phyloP scores from a whole-genome alignment of 2,329 filamentous ascomycete genomes.

The Lasiodiplodia hormozganensis region DNA sequence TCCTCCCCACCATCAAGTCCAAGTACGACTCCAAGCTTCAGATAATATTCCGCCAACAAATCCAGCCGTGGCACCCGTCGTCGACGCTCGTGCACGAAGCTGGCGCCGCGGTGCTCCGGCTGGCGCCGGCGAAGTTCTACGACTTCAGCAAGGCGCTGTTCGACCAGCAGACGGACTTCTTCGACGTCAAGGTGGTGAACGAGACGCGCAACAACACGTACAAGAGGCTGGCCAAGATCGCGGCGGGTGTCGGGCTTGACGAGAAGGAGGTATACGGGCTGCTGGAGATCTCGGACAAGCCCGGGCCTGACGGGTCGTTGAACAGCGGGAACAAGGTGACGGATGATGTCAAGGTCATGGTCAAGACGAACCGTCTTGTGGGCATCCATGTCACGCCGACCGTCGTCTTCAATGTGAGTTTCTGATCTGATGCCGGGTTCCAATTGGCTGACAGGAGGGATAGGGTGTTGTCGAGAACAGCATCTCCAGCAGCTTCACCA shows the following conservation, averaged over 20 bases:
- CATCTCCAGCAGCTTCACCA: slow-evolving; percentile 79
- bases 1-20: slow-evolving; percentile 69
- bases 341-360: slow-evolving; percentile 80
- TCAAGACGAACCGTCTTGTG: slow-evolving; percentile 74
- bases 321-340: slow-evolving; percentile 86
- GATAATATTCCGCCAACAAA: slow-evolving; percentile 86
- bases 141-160: slow-evolving; percentile 75
- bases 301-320: slow-evolving; percentile 69
- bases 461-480: slow-evolving; percentile 75
- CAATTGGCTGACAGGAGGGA: not conserved
- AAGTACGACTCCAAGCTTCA: slow-evolving; percentile 69
- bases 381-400: slow-evolving; percentile 93
- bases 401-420: slow-evolving; percentile 76
- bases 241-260: slow-evolving; percentile 70
- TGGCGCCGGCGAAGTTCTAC: slow-evolving; percentile 78
- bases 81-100: slow-evolving; percentile 76
- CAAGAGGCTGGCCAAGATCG: slow-evolving; percentile 77
- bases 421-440: not conserved
- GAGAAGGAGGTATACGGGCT: slow-evolving; percentile 73
- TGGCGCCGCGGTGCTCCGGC: slow-evolving; percentile 76
- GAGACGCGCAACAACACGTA: slow-evolving; percentile 89
- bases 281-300: slow-evolving; percentile 72
- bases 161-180: slow-evolving; percentile 75
- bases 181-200: slow-evolving; percentile 82
- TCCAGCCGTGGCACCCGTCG: slow-evolving; percentile 94